Evolutionary conservation across 2,329 filamentous ascomycete genomes (phyloP).

Genomic region (Colletotrichum lupini): DNA sequence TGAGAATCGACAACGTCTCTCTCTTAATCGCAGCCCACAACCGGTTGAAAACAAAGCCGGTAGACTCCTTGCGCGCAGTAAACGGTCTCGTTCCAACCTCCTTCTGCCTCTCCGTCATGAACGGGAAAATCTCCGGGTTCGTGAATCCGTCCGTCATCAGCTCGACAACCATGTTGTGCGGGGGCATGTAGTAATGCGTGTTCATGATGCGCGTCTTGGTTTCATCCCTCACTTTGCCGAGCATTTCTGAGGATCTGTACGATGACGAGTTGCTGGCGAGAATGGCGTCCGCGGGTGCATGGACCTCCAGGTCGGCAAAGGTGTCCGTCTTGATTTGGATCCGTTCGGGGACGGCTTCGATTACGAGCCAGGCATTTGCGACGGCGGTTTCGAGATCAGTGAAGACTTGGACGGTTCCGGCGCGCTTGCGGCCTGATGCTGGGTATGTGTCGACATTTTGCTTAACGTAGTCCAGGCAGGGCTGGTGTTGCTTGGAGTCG

Average conservation of each 20-base stretch:
- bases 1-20: slow-evolving; percentile 59
- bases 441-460: slow-evolving; percentile 47
- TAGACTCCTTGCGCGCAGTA: slow-evolving; percentile 58
- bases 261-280: slow-evolving; percentile 63
- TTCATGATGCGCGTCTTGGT: slow-evolving; percentile 56
- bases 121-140: slow-evolving; percentile 52
- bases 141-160: slow-evolving; percentile 64
- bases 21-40: slow-evolving; percentile 68
- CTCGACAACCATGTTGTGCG: slow-evolving; percentile 58
- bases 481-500: slow-evolving; percentile 46
- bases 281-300: slow-evolving; percentile 57
- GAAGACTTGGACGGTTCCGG: slow-evolving; percentile 45
- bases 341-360: slow-evolving; percentile 64
- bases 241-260: slow-evolving; percentile 61
- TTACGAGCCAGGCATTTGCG: slow-evolving; percentile 61
- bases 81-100: slow-evolving; percentile 55
- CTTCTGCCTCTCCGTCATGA: slow-evolving; percentile 52
- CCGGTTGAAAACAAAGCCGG: slow-evolving; percentile 66
- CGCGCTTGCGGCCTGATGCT: slow-evolving; percentile 23
- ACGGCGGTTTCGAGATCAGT: slow-evolving; percentile 53
- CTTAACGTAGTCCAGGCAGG: slow-evolving; percentile 52
- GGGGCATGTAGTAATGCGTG: slow-evolving; percentile 64
- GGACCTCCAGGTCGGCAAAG: slow-evolving; percentile 57
- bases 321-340: slow-evolving; percentile 59
- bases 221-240: slow-evolving; percentile 51